Conservation (phyloP, 164 flowering plant genomes). For the Aristolochia californica region DNA sequence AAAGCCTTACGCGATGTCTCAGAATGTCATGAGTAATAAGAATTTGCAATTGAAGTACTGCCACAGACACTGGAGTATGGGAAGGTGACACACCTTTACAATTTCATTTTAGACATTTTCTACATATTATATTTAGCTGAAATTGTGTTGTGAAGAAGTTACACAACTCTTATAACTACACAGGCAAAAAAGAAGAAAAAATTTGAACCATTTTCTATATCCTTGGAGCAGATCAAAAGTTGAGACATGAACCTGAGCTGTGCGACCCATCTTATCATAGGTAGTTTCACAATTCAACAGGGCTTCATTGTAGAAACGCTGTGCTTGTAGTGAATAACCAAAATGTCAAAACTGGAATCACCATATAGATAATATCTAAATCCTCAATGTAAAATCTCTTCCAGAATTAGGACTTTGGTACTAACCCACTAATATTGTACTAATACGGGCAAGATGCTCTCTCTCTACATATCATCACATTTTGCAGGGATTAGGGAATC, state of each 20-base stretch:
- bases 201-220: neutral
- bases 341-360: neutral
- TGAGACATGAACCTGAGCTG: conserved; percentile 60
- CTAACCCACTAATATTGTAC: neutral
- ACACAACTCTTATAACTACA: neutral
- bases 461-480: neutral
- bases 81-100: conserved; percentile 54
- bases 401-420: neutral
- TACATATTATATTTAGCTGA: conserved; percentile 82
- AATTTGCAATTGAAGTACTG: too few relatives aligned
- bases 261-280: conserved; percentile 81
- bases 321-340: conserved; percentile 12
- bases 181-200: neutral
- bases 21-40: too few relatives aligned
- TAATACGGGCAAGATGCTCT: neutral
- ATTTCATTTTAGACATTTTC: conserved; percentile 51
- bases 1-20: too few relatives aligned
- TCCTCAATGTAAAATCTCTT: neutral
- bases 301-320: conserved; percentile 78
- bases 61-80: too few relatives aligned
- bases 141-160: conserved; percentile 7
- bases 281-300: conserved; percentile 64
- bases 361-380: neutral
- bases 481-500: neutral
- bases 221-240: neutral